These are phyloP conservation scores for Wickerhamomyces bovis DNA, from an alignment of 805 yeast genomes.

Conservation along the genomic window DNA sequence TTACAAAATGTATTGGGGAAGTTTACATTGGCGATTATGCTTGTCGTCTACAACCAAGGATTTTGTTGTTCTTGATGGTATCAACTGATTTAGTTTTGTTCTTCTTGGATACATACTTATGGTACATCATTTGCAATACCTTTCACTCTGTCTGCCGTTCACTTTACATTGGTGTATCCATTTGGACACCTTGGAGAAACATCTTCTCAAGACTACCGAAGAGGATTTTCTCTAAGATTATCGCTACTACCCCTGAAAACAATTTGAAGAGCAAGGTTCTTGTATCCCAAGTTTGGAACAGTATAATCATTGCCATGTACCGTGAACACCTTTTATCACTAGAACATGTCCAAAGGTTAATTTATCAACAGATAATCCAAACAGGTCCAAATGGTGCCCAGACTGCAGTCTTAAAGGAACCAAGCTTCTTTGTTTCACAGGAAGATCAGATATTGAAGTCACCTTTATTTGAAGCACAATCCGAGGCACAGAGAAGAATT, in stretches of 20 bases:
- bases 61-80: slow-evolving; percentile 48
- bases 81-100: slow-evolving; percentile 63
- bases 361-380: slow-evolving; percentile 79
- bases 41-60: slow-evolving; percentile 51
- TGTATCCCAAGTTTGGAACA: slow-evolving; percentile 98
- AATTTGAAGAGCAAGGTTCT: slow-evolving; percentile 95
- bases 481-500: slow-evolving; percentile 78
- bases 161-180: slow-evolving; percentile 68
- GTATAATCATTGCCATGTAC: slow-evolving; percentile 96
- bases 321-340: slow-evolving; percentile 96
- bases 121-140: slow-evolving; percentile 83
- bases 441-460: slow-evolving; percentile 67
- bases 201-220: slow-evolving; percentile 71
- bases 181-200: slow-evolving; percentile 88
- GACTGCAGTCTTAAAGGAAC: slow-evolving; percentile 51
- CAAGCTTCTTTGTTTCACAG: slow-evolving; percentile 72
- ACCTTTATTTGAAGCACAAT: slow-evolving; percentile 50
- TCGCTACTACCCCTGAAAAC: slow-evolving; percentile 63
- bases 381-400: slow-evolving; percentile 30
- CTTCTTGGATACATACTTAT: slow-evolving; percentile 74
- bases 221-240: slow-evolving; percentile 64
- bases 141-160: slow-evolving; percentile 66
- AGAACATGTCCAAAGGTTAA: slow-evolving; percentile 94
- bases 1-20: slow-evolving; percentile 60
- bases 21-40: slow-evolving; percentile 42